phyloP scores from a whole-genome alignment of 495 filamentous ascomycete genomes.

The Lepraria neglecta region DNA sequence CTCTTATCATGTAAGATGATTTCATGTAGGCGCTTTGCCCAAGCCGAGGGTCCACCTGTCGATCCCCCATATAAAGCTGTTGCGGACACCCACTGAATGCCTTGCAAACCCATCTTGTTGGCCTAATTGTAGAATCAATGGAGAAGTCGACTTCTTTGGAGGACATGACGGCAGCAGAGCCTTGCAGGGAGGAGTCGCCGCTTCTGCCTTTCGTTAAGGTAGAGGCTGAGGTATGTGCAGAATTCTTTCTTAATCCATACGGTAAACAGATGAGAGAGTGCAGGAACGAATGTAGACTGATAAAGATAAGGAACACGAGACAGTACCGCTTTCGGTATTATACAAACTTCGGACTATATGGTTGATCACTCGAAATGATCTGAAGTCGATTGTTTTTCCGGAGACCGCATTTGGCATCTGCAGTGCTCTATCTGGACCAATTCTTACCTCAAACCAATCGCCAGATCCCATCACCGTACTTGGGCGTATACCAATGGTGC shows the following conservation, averaged over 20 bases:
- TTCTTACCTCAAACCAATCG: constrained; percentile 18
- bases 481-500: constrained; percentile 18
- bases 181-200: constrained; percentile 2
- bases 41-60: neutral
- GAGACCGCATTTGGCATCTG: constrained; percentile 36
- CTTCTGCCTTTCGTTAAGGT: constrained; percentile 6
- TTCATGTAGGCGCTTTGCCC: constrained; percentile 2
- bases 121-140: neutral
- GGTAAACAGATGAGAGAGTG: neutral
- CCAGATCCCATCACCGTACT: constrained; percentile 13
- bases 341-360: constrained; percentile 30
- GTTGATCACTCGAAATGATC: constrained; percentile 39
- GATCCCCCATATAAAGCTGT: no score
- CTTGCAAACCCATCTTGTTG: neutral
- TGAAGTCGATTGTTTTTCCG: constrained; percentile 39
- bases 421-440: constrained; percentile 29
- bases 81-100: neutral
- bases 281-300: neutral
- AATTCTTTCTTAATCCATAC: neutral
- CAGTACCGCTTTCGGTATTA: neutral
- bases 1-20: neutral
- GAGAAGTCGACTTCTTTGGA: neutral
- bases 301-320: neutral
- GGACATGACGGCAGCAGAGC: neutral
- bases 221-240: constrained; percentile 3